These are phyloP conservation scores for Skeletonema grethae DNA, from an alignment of 108 stramenopile genomes.

Conservation along the genomic window DNA sequence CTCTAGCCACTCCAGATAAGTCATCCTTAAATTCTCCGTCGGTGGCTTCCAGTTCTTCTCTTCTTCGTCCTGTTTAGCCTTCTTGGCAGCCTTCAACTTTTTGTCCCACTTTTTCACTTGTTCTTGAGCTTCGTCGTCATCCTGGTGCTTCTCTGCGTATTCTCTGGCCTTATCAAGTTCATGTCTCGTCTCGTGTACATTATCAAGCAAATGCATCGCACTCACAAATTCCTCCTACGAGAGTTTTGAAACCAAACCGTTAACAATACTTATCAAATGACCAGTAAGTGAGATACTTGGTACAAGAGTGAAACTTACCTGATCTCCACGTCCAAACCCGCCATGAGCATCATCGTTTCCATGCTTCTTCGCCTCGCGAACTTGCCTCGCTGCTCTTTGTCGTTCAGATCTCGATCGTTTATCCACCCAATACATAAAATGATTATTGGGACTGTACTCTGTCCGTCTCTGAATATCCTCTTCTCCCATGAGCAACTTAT, in stretches of 20 bases:
- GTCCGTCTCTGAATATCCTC: constrained; percentile 66
- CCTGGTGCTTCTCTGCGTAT: constrained; percentile 17
- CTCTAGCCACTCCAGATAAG: constrained; percentile 85
- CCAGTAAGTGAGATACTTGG: not conserved
- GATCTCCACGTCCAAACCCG: constrained; percentile 45
- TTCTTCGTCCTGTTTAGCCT: constrained; percentile 7
- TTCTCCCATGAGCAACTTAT: constrained; percentile 61
- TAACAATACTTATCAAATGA: not conserved
- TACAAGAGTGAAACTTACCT: not conserved
- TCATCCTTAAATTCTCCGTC: constrained; percentile 73
- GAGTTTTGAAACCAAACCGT: not conserved
- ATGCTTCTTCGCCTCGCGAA: constrained; percentile 13
- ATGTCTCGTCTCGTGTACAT: constrained; percentile 19
- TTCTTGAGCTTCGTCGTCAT: constrained; percentile 35
- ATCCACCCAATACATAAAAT: constrained; percentile 95
- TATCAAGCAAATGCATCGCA: constrained; percentile 27
- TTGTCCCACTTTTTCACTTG: constrained; percentile 20
- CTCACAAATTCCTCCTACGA: constrained; percentile 23
- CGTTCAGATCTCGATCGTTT: constrained; percentile 38
- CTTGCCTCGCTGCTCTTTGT: constrained; percentile 20
- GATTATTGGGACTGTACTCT: constrained; percentile 86
- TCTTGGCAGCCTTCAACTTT: constrained; percentile 16
- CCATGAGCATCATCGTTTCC: constrained; percentile 38
- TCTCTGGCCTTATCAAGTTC: constrained; percentile 17
- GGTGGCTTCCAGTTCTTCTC: constrained; percentile 73